Percentiles rank a stretch among this genome's conserved stretches.
Evolutionary conservation across 352 stramenopile species (phyloP).

Genomic region (Phytophthora niederhauseri): DNA sequence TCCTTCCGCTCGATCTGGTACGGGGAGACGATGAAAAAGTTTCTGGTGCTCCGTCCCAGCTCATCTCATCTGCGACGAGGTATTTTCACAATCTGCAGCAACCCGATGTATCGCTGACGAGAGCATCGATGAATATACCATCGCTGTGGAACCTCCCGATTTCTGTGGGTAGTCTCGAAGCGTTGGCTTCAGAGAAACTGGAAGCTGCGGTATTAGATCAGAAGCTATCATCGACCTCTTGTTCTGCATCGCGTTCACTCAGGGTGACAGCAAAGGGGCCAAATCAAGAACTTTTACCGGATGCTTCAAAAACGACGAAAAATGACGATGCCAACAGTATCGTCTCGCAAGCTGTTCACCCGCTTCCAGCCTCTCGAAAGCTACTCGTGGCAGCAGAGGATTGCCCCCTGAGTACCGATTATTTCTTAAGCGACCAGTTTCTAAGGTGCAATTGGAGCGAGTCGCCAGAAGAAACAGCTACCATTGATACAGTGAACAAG

Average conservation of each 20-base stretch:
- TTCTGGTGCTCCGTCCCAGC: slow-evolving; percentile 20
- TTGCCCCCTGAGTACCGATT: slow-evolving; percentile 32
- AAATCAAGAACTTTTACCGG: neutral
- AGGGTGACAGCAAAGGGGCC: neutral
- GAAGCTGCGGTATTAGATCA: neutral
- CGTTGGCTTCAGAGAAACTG: slow-evolving; percentile 23
- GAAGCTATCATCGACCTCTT: neutral
- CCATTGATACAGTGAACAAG: neutral
- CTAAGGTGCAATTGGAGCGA: slow-evolving; percentile 35
- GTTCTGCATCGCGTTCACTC: neutral
- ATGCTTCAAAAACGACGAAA: neutral
- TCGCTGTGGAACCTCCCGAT: slow-evolving; percentile 35
- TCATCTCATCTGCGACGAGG: slow-evolving; percentile 17
- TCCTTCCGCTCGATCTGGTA: slow-evolving; percentile 33
- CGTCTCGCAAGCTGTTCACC: neutral
- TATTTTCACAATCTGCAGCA: slow-evolving; percentile 25
- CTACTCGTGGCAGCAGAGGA: slow-evolving; percentile 21
- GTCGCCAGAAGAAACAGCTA: neutral
- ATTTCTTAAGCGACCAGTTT: slow-evolving; percentile 44
- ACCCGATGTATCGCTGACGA: slow-evolving; percentile 35
- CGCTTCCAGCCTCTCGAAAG: slow-evolving; percentile 10
- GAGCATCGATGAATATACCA: slow-evolving; percentile 38
- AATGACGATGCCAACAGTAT: neutral
- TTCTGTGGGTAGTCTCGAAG: slow-evolving; percentile 1
- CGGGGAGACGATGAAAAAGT: slow-evolving; percentile 29